A percentile compares a stretch with the other conserved stretches of the same genome.
These are phyloP conservation scores for Aspergillus sp. DNA, from an alignment of 2,329 filamentous ascomycete genomes.

Conservation along the genomic window DNA sequence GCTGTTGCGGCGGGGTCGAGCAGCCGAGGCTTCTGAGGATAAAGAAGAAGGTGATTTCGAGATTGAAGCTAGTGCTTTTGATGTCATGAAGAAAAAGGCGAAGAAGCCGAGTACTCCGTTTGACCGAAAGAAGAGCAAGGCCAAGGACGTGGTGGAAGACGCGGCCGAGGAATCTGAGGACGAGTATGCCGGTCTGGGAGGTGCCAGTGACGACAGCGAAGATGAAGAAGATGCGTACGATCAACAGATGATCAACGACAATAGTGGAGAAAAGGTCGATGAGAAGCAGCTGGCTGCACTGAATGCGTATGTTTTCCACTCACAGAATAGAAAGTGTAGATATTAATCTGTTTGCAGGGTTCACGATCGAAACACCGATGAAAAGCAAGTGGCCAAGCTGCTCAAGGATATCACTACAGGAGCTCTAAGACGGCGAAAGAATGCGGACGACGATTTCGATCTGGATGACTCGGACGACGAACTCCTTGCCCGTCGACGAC, in stretches of 20 bases:
- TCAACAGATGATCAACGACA: slow-evolving; percentile 86
- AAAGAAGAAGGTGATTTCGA: slow-evolving; percentile 37
- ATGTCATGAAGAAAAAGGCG: slow-evolving; percentile 64
- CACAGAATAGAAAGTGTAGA: slow-evolving; percentile 2
- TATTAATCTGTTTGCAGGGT: slow-evolving; percentile 51
- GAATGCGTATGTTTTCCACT: slow-evolving; percentile 65
- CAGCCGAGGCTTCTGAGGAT: slow-evolving; percentile 42
- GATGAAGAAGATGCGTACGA: slow-evolving; percentile 71
- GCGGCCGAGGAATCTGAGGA: slow-evolving; percentile 97
- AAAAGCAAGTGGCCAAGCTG: slow-evolving; percentile 83
- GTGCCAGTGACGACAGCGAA: slow-evolving; percentile 80
- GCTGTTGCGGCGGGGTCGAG: slow-evolving; percentile 47
- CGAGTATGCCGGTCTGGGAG: slow-evolving; percentile 91
- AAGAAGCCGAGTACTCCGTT: slow-evolving; percentile 57
- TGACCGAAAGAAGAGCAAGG: slow-evolving; percentile 81
- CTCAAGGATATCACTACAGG: slow-evolving; percentile 91
- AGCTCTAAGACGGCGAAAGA: slow-evolving; percentile 74
- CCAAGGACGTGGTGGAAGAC: slow-evolving; percentile 82
- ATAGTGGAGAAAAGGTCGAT: slow-evolving; percentile 69
- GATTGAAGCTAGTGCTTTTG: slow-evolving; percentile 56
- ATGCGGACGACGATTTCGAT: slow-evolving; percentile 68
- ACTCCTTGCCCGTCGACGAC: slow-evolving; percentile 64
- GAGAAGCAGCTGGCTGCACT: slow-evolving; percentile 79
- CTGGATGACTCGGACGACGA: slow-evolving; percentile 90
- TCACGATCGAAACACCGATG: slow-evolving; percentile 72